These are phyloP conservation scores for Ophiostoma sp. DNA, from an alignment of 2,329 filamentous ascomycete species.

Conservation along the genomic window DNA sequence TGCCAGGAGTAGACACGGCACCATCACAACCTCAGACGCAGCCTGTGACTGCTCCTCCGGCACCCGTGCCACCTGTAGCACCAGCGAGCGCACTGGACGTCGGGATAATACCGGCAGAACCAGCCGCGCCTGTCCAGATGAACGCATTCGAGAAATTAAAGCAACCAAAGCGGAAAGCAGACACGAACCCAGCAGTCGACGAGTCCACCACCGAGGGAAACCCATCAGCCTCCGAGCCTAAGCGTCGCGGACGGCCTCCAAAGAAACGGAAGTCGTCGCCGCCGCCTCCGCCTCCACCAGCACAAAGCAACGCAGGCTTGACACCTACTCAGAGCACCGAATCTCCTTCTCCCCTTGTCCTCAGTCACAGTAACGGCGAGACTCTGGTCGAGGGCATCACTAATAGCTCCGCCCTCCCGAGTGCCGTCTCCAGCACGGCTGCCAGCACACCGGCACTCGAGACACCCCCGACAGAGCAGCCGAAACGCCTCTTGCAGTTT, in stretches of 20 bases:
- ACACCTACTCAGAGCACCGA: neutral
- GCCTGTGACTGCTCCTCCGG: neutral
- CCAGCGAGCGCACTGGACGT: neutral
- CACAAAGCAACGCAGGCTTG: neutral
- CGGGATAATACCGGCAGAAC: neutral
- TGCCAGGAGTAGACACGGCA: neutral
- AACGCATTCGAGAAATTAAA: constrained; percentile 20
- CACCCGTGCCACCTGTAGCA: too few relatives aligned
- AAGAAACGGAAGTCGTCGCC: constrained; percentile 33
- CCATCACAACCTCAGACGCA: neutral
- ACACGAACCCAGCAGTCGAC: constrained; percentile 11
- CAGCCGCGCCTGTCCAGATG: neutral
- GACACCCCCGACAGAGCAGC: constrained; percentile 23
- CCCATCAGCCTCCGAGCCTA: neutral
- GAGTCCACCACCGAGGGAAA: neutral
- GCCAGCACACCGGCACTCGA: constrained; percentile 2
- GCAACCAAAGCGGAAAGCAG: constrained; percentile 29
- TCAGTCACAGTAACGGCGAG: neutral
- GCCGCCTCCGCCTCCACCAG: neutral
- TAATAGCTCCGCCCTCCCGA: neutral
- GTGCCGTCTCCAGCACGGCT: neutral
- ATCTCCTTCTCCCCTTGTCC: neutral
- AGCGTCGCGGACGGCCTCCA: constrained; percentile 31
- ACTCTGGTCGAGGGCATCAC: neutral
- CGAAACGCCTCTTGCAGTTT: constrained; percentile 55